Conservation (phyloP, 139 green algal species). For the Closterium sp. region DNA sequence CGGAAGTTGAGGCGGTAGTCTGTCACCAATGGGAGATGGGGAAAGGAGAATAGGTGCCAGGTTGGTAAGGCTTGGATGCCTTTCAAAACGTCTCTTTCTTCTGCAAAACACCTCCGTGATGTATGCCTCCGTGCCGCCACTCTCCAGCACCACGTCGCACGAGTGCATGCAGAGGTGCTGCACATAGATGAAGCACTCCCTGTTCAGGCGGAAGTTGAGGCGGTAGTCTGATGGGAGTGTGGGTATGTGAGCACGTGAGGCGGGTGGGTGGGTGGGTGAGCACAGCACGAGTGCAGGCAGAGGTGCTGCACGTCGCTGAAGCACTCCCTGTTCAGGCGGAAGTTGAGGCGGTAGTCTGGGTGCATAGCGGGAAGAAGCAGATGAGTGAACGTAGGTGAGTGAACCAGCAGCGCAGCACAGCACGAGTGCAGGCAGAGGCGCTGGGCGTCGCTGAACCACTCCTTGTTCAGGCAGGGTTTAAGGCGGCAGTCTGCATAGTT, state of each 20-base stretch:
- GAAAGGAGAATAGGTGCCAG: no score
- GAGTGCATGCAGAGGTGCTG: constrained; percentile 61
- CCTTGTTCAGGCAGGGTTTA: background rate
- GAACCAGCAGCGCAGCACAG: background rate
- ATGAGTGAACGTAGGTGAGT: background rate
- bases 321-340: background rate
- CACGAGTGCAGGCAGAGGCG: background rate
- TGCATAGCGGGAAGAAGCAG: background rate
- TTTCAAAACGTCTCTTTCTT: no score
- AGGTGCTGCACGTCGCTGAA: background rate
- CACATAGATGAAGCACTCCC: constrained; percentile 70
- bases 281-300: background rate
- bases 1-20: constrained; percentile 69
- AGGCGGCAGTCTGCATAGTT: constrained; percentile 78
- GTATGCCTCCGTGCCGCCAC: no score
- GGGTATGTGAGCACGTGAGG: background rate
- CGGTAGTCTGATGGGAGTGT: constrained; percentile 55
- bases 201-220: constrained; percentile 77
- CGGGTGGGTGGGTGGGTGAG: no score
- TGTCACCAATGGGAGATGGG: constrained; percentile 56
- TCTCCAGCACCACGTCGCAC: constrained; percentile 57
- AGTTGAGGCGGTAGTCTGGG: constrained; percentile 19
- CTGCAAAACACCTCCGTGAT: no score
- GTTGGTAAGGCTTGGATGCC: no score
- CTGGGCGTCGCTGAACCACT: background rate